Percentiles rank a stretch among this genome's conserved stretches.
Evolutionary conservation across 164 flowering plant species (phyloP).

Genomic region (Nymphaea colorata): DNA sequence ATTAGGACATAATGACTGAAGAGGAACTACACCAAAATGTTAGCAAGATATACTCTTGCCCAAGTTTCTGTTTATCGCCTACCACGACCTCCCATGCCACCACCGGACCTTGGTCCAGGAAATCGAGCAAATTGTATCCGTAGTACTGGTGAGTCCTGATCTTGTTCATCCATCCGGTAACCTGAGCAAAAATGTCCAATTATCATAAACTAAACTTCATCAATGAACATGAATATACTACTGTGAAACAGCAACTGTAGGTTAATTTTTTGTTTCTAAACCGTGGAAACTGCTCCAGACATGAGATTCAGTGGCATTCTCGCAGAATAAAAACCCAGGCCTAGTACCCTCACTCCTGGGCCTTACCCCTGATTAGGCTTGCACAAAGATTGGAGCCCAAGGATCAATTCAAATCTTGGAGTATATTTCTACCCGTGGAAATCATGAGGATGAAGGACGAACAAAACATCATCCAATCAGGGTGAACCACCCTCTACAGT

Average conservation of each 20-base stretch:
- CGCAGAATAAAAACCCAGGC: background rate
- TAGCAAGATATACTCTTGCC: background rate
- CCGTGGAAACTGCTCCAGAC: background rate
- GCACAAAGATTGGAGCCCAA: too few species aligned
- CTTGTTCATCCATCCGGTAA: constrained; percentile 85
- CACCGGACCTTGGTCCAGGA: constrained; percentile 94
- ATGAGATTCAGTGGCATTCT: background rate
- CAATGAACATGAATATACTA: background rate
- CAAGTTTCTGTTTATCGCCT: background rate
- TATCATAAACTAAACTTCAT: background rate
- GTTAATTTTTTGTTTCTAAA: background rate
- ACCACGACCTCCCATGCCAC: constrained; percentile 77
- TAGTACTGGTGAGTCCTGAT: constrained; percentile 55
- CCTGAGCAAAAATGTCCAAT: constrained; percentile 38
- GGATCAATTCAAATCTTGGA: too few species aligned
- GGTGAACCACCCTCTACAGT: too few species aligned
- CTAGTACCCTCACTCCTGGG: too few species aligned
- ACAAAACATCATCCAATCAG: too few species aligned
- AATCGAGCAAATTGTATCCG: constrained; percentile 91
- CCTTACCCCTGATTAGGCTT: too few species aligned
- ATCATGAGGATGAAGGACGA: too few species aligned
- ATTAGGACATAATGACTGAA: too few species aligned
- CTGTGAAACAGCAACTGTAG: background rate
- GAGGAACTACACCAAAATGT: background rate
- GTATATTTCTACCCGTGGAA: too few species aligned